Percentiles rank a stretch among this genome's conserved stretches.
Evolutionary conservation across 441 rosid species (phyloP).

Genomic region (Corymbia calophylla): DNA sequence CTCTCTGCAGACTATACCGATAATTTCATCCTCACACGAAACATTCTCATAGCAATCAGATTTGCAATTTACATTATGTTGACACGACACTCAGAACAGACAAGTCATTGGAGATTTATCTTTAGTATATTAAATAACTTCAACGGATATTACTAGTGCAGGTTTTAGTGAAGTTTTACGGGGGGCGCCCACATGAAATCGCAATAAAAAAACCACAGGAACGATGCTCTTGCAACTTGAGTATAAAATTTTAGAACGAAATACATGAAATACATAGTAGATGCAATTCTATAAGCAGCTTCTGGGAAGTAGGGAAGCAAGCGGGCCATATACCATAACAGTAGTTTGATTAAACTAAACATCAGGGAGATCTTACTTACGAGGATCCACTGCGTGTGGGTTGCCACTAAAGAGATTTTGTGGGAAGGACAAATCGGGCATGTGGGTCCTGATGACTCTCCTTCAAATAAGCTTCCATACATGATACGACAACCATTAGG

Average conservation of each 20-base stretch:
- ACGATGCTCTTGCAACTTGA: background rate
- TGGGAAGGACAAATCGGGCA: background rate
- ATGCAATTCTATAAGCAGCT: background rate
- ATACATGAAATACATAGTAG: background rate
- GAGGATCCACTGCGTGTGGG: background rate
- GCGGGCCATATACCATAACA: background rate
- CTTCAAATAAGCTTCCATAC: background rate
- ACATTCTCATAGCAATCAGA: background rate
- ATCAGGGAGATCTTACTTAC: background rate
- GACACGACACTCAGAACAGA: background rate
- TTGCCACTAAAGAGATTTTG: background rate
- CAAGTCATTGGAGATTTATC: background rate
- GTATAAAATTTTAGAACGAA: background rate
- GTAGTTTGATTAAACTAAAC: background rate
- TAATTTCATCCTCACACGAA: background rate
- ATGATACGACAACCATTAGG: background rate
- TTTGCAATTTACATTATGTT: background rate
- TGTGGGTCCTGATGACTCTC: background rate
- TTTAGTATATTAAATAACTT: background rate
- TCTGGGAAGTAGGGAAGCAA: background rate
- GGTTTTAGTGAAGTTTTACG: background rate
- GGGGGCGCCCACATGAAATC: background rate
- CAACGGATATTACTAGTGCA: background rate
- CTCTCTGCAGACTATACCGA: background rate
- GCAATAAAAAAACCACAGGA: background rate